A percentile compares a stretch with the other conserved stretches of the same genome.
These are phyloP conservation scores for Dictyostelium brefeldianum DNA, from an alignment of 78 protist species.

Conservation along the genomic window DNA sequence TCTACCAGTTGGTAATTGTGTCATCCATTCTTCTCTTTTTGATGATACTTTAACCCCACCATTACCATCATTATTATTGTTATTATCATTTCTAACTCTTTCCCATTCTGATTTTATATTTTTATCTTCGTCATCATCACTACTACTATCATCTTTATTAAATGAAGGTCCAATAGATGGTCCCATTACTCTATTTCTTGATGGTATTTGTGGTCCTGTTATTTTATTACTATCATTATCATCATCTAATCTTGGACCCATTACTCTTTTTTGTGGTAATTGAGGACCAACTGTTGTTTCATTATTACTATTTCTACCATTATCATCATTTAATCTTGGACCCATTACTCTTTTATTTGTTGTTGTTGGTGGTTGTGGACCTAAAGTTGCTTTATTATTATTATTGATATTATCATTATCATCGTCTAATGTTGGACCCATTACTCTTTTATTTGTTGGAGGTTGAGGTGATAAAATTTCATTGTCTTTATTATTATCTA, in stretches of 20 bases:
- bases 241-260: neutral
- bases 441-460: neutral
- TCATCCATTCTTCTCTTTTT: slow-evolving; percentile 78
- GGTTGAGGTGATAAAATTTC: slow-evolving; percentile 10
- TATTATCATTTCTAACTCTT: slow-evolving; percentile 10
- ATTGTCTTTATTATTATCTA: neutral
- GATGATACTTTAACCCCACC: too few relatives aligned
- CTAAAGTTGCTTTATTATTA: neutral
- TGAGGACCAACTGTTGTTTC: neutral
- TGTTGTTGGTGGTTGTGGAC: neutral
- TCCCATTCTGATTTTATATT: slow-evolving; percentile 18
- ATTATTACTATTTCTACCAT: neutral
- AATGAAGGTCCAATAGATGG: too few relatives aligned
- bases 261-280: too few relatives aligned
- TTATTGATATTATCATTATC: neutral
- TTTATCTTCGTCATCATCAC: slow-evolving; percentile 24
- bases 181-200: neutral
- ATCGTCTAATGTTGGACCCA: slow-evolving; percentile 47
- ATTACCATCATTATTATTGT: neutral
- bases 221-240: neutral
- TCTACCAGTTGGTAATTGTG: slow-evolving; percentile 42
- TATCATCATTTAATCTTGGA: neutral
- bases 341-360: neutral
- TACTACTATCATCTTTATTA: slow-evolving; percentile 1
- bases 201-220: slow-evolving; percentile 33